phyloP scores from a whole-genome alignment of 306 rosid species.

The Vachellia pachyceras region DNA sequence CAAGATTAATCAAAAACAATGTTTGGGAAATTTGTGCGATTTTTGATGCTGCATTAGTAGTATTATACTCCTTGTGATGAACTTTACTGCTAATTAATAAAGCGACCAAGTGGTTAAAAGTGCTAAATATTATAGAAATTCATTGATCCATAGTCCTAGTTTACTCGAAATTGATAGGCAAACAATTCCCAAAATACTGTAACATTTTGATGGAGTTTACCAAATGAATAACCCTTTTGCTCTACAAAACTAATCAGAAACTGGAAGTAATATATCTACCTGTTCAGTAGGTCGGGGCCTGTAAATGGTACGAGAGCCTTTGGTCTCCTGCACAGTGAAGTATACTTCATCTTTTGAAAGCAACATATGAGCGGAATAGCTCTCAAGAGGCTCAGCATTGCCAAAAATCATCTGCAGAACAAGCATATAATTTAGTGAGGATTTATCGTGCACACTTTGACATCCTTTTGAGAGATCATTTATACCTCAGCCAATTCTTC shows the following conservation, averaged over 20 bases:
- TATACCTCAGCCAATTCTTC: conserved; percentile 91
- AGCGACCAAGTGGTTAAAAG: no score
- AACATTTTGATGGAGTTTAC: conserved; percentile 13
- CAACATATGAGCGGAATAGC: conserved; percentile 89
- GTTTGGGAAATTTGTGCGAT: not conserved
- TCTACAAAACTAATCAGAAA: conserved; percentile 20
- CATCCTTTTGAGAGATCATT: conserved; percentile 35
- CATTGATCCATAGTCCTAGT: conserved; percentile 19
- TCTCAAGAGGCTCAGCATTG: conserved; percentile 77
- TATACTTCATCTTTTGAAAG: conserved; percentile 88
- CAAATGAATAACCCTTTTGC: not conserved
- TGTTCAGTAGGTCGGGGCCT: conserved; percentile 85
- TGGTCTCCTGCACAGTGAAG: conserved; percentile 80
- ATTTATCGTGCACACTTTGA: conserved; percentile 26
- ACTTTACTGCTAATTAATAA: no score
- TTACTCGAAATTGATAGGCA: conserved; percentile 23
- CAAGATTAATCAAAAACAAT: conserved; percentile 21
- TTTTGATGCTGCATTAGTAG: not conserved
- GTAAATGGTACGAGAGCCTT: conserved; percentile 70
- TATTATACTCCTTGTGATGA: conserved; percentile 12
- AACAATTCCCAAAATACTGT: conserved; percentile 5
- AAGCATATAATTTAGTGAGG: conserved; percentile 47
- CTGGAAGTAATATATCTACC: conserved; percentile 55
- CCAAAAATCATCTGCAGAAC: conserved; percentile 91
- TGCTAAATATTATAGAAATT: no score